Conservation (phyloP, 352 stramenopile genomes). For the Globisporangium perplexum region DNA sequence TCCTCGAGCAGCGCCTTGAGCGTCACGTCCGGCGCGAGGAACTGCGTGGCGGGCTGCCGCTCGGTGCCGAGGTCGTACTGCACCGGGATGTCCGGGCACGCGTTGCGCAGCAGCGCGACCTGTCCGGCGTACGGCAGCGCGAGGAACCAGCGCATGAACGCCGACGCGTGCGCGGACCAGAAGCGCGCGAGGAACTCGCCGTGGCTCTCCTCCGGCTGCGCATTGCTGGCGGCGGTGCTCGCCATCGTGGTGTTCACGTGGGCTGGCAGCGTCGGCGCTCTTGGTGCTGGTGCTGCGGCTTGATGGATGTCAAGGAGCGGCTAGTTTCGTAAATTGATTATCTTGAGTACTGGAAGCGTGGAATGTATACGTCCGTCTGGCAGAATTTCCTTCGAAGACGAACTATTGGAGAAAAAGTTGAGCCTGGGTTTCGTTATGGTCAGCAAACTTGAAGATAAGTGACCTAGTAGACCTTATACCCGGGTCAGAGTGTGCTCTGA, state of each 20-base stretch:
- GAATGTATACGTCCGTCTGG: too few species aligned
- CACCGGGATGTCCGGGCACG: conserved; percentile 66
- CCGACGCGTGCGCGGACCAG: conserved; percentile 61
- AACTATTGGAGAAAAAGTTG: too few species aligned
- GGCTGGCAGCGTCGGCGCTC: too few species aligned
- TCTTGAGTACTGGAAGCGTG: too few species aligned
- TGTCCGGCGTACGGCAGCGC: conserved; percentile 69
- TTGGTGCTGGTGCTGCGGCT: too few species aligned
- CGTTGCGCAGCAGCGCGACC: conserved; percentile 70
- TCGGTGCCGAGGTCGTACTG: conserved; percentile 45
- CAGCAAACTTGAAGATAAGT: too few species aligned
- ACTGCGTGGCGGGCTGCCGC: conserved; percentile 49
- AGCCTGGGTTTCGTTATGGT: too few species aligned
- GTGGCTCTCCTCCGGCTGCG: conserved; percentile 31
- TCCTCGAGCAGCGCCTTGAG: conserved; percentile 71
- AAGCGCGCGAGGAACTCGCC: conserved; percentile 63
- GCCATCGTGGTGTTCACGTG: not conserved
- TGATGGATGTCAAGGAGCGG: too few species aligned
- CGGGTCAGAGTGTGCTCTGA: too few species aligned
- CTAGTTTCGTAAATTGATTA: too few species aligned
- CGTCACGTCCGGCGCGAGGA: conserved; percentile 67
- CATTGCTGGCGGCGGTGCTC: not conserved
- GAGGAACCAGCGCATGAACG: conserved; percentile 86
- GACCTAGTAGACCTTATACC: too few species aligned
- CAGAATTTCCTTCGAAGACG: too few species aligned